Conservation (phyloP, 176 grass and related monocot species). For the Avena eriantha region DNA sequence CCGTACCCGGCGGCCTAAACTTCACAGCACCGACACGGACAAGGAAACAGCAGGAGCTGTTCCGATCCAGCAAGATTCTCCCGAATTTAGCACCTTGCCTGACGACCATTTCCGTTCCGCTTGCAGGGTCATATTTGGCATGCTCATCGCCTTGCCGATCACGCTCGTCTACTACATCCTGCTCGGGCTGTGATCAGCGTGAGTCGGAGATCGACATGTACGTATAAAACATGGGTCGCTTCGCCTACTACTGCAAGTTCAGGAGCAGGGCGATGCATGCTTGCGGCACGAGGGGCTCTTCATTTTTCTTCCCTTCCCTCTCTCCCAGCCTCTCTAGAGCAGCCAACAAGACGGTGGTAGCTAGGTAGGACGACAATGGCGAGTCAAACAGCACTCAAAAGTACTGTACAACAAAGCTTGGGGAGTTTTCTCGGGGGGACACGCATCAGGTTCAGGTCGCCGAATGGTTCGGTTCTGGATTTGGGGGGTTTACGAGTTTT, state of each 20-base stretch:
- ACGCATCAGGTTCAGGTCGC: slow-evolving; percentile 32
- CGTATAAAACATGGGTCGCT: slow-evolving; percentile 31
- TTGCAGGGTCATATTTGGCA: slow-evolving; percentile 94
- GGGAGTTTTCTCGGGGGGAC: slow-evolving; percentile 15
- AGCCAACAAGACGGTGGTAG: slow-evolving; percentile 32
- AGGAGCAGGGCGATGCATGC: neutral
- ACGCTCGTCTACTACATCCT: slow-evolving; percentile 96
- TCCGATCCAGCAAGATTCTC: slow-evolving; percentile 41
- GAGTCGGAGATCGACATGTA: neutral
- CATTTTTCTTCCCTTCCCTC: neutral
- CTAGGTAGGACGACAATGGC: slow-evolving; percentile 56
- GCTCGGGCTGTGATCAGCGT: slow-evolving; percentile 62
- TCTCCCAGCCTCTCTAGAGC: slow-evolving; percentile 8
- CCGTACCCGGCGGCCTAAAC: too few relatives aligned
- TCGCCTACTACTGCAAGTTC: neutral
- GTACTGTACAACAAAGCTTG: slow-evolving; percentile 40
- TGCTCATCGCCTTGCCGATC: slow-evolving; percentile 90
- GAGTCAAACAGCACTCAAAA: slow-evolving; percentile 33
- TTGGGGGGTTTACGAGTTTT: slow-evolving; percentile 33
- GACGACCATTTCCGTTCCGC: neutral
- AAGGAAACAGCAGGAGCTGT: slow-evolving; percentile 31
- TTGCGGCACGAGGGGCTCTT: slow-evolving; percentile 38
- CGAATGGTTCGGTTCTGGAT: neutral
- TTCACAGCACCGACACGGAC: slow-evolving; percentile 16
- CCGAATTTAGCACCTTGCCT: slow-evolving; percentile 1